Percentiles rank a stretch among this genome's conserved stretches.
These are phyloP conservation scores for Asclepias syriaca DNA, from an alignment of 257 asterid genomes.

Conservation along the genomic window DNA sequence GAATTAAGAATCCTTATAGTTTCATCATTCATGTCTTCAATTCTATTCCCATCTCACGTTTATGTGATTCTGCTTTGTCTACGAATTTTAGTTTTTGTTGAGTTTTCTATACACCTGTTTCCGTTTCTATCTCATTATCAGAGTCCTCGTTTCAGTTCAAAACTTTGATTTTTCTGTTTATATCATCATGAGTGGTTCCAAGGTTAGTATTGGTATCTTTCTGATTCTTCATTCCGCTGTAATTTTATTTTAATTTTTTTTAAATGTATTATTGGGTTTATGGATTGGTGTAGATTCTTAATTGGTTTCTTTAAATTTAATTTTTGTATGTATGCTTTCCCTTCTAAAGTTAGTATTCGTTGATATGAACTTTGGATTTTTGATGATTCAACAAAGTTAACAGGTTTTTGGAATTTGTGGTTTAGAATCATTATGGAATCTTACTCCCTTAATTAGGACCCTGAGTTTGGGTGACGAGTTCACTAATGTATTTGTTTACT, in stretches of 20 bases:
- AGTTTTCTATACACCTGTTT: constrained; percentile 24
- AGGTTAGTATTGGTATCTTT: constrained; percentile 32
- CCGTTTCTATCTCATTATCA: constrained; percentile 31
- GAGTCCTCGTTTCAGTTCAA: constrained; percentile 20
- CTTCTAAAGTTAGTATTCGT: background rate
- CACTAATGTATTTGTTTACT: no score
- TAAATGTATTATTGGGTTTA: background rate
- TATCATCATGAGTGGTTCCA: constrained; percentile 47
- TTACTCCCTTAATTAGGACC: background rate
- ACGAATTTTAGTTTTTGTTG: constrained; percentile 29
- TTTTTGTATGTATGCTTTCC: background rate
- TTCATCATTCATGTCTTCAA: constrained; percentile 50
- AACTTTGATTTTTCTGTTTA: constrained; percentile 21
- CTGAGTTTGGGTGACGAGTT: background rate
- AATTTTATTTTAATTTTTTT: background rate
- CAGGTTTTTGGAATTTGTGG: background rate
- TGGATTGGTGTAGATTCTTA: background rate
- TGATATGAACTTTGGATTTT: background rate
- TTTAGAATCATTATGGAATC: background rate
- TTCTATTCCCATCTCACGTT: constrained; percentile 22
- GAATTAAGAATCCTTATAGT: constrained; percentile 12
- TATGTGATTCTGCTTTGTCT: constrained; percentile 25
- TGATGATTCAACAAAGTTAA: background rate
- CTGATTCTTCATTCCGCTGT: background rate
- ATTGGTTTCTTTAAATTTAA: background rate